Percentiles rank a stretch among this genome's conserved stretches.
Evolutionary conservation across 1,284 basidiomycete genomes (phyloP).

Genomic region (Cystobasidiaceae sp.): DNA sequence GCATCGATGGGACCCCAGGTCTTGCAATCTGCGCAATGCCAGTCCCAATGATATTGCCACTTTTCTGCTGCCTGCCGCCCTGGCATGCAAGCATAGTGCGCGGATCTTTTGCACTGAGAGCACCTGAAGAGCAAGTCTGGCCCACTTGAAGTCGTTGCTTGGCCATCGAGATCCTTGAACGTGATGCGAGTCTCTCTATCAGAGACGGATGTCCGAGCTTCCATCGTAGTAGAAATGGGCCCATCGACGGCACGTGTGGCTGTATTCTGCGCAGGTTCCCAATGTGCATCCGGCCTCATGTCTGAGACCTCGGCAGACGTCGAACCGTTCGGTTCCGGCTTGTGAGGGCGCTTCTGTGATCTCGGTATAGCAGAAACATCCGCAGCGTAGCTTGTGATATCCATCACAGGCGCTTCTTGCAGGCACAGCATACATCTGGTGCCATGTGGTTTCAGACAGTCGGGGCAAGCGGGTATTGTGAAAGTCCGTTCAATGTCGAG

Average conservation of each 20-base stretch:
- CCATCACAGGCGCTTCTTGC: not conserved
- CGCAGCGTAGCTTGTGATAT: not conserved
- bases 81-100: slow-evolving; percentile 39
- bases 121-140: slow-evolving; percentile 2
- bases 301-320: not conserved
- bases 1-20: slow-evolving; percentile 72
- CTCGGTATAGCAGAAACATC: not conserved
- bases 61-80: slow-evolving; percentile 21
- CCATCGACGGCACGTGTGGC: no score
- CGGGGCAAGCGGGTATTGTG: slow-evolving; percentile 34
- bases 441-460: slow-evolving; percentile 36
- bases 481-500: slow-evolving; percentile 31
- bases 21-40: slow-evolving; percentile 74
- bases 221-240: no score
- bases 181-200: no score
- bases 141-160: not conserved
- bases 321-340: no score
- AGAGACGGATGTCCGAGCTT: no score
- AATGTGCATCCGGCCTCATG: not conserved
- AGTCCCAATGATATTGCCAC: slow-evolving; percentile 47
- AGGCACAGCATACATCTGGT: slow-evolving; percentile 36
- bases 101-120: slow-evolving; percentile 36
- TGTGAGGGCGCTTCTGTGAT: slow-evolving; percentile 10
- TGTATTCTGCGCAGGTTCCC: not conserved
- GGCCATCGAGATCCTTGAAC: not conserved